Evolutionary conservation across 2,329 filamentous ascomycete species (phyloP).

Genomic region (Venturia asperata): DNA sequence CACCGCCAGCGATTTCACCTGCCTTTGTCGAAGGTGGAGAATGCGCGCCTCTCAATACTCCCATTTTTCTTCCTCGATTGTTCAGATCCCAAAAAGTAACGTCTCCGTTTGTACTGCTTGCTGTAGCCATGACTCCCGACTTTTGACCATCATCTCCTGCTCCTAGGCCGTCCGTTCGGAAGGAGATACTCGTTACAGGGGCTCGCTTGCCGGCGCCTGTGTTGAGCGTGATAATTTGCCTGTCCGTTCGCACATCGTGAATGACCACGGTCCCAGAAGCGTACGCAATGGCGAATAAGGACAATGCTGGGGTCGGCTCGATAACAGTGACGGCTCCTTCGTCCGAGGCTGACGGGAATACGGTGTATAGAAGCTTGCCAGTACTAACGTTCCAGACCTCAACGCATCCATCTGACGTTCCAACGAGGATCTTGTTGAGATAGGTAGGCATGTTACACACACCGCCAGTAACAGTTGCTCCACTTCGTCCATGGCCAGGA

Average conservation of each 20-base stretch:
- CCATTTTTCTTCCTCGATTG: conserved; percentile 75
- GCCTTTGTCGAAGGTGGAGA: conserved; percentile 57
- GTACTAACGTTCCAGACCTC: conserved; percentile 98
- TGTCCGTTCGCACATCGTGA: conserved; percentile 74
- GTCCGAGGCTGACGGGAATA: conserved; percentile 65
- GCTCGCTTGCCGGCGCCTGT: conserved; percentile 54
- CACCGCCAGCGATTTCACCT: conserved; percentile 58
- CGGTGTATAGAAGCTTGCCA: conserved; percentile 81
- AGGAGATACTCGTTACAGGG: conserved; percentile 74
- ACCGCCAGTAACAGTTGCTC: conserved; percentile 57
- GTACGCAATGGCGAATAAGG: conserved; percentile 82
- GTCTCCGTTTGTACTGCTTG: conserved; percentile 71
- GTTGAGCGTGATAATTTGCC: conserved; percentile 61
- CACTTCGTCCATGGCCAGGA: conserved; percentile 52
- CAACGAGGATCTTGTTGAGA: conserved; percentile 91
- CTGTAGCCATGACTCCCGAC: conserved; percentile 90
- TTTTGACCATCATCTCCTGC: conserved; percentile 77
- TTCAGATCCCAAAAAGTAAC: conserved; percentile 96
- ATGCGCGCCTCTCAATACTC: conserved; percentile 80
- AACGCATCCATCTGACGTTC: conserved; percentile 76
- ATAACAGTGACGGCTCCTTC: conserved; percentile 81
- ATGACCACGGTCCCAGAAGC: conserved; percentile 70
- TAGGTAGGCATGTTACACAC: conserved; percentile 75
- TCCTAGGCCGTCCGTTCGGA: conserved; percentile 81
- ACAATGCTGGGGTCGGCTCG: conserved; percentile 75